Percentiles rank a stretch among this genome's conserved stretches.
Evolutionary conservation across 257 asterid genomes (phyloP).

Genomic region (Euphrasia confusa): DNA sequence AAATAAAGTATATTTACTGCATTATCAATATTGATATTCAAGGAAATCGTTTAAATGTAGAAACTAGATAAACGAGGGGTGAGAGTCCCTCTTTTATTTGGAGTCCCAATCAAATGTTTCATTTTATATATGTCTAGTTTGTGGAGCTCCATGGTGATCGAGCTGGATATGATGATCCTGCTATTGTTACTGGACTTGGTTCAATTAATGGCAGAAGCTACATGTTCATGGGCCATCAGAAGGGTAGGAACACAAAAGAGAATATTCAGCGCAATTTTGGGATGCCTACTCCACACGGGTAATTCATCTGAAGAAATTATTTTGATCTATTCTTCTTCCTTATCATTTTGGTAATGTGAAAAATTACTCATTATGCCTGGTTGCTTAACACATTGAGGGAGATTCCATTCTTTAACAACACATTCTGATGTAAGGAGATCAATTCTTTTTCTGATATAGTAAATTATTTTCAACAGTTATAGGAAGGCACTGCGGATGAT

Average conservation of each 20-base stretch:
- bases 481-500: constrained; percentile 93
- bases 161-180: constrained; percentile 94
- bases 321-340: background rate
- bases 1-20: background rate
- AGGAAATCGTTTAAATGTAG: background rate
- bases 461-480: constrained; percentile 48
- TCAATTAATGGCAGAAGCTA: constrained; percentile 72
- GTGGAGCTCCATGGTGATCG: constrained; percentile 97
- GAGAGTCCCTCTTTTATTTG: constrained; percentile 11
- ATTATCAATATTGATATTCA: constrained; percentile 3
- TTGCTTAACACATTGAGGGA: background rate
- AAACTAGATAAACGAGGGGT: constrained; percentile 12
- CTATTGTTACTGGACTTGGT: constrained; percentile 85
- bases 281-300: constrained; percentile 99
- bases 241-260: constrained; percentile 89
- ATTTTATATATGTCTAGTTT: constrained; percentile 42
- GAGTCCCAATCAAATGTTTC: constrained; percentile 14
- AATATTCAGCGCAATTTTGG: constrained; percentile 85
- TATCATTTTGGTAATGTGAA: constrained; percentile 8
- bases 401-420: constrained; percentile 5
- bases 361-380: constrained; percentile 11
- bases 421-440: constrained; percentile 5
- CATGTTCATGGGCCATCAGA: constrained; percentile 94
- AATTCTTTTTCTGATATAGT: background rate
- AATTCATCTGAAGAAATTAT: constrained; percentile 25